A percentile compares a stretch with the other conserved stretches of the same genome.
These are phyloP conservation scores for Colletotrichum somersetense DNA, from an alignment of 2,329 filamentous ascomycete genomes.

Conservation along the genomic window DNA sequence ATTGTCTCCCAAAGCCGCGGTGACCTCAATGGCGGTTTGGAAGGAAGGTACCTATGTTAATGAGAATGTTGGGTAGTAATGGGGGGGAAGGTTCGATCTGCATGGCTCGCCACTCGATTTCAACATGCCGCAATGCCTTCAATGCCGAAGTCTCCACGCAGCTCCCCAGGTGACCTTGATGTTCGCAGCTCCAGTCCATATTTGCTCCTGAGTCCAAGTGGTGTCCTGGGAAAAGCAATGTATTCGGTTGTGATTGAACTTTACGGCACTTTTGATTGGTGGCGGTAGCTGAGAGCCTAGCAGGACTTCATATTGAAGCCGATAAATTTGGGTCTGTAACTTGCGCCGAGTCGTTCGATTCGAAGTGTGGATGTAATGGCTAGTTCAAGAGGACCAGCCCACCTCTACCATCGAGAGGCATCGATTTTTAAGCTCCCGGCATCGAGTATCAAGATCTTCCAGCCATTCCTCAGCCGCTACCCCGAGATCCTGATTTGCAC, in stretches of 20 bases:
- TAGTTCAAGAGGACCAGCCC: conserved; percentile 60
- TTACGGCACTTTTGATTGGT: background rate
- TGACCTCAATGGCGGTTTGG: conserved; percentile 78
- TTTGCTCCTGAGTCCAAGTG: background rate
- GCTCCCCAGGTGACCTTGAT: background rate
- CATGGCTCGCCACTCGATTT: conserved; percentile 80
- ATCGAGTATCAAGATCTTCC: conserved; percentile 77
- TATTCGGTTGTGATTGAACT: background rate
- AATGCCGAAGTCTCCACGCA: conserved; percentile 70
- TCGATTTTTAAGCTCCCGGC: conserved; percentile 71
- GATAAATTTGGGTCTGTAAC: background rate
- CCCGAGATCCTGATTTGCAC: conserved; percentile 75
- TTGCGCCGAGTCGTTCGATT: background rate
- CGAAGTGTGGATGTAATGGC: conserved; percentile 54
- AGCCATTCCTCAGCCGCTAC: conserved; percentile 80
- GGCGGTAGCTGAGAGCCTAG: background rate
- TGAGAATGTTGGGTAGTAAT: conserved; percentile 70
- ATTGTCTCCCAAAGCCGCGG: conserved; percentile 74
- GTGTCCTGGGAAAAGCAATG: background rate
- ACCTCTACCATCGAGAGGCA: conserved; percentile 80
- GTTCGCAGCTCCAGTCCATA: background rate
- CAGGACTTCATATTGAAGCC: background rate
- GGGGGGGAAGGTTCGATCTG: conserved; percentile 70
- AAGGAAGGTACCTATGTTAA: conserved; percentile 76
- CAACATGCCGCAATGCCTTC: conserved; percentile 73